These are phyloP conservation scores for Carex sylvatica DNA, from an alignment of 202 grass and related monocot genomes.

Conservation along the genomic window DNA sequence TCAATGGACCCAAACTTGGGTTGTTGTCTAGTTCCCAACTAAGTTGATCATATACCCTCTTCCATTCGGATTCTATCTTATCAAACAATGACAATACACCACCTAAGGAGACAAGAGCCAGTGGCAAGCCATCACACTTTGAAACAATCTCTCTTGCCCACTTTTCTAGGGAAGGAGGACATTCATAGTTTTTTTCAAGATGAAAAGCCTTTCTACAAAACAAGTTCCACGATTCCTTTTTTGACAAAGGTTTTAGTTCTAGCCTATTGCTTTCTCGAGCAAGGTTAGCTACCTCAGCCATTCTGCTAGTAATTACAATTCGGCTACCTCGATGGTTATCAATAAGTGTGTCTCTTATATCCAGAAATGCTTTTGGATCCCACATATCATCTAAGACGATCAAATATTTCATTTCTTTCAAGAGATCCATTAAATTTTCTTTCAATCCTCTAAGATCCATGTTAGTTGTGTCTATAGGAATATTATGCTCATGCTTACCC, in stretches of 20 bases:
- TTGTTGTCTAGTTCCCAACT: constrained; percentile 32
- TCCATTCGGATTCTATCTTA: constrained; percentile 31
- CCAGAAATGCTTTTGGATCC: constrained; percentile 13
- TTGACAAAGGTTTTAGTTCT: constrained; percentile 13
- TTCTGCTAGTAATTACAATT: constrained; percentile 32
- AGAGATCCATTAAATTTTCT: not conserved
- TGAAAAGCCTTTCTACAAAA: constrained; percentile 50
- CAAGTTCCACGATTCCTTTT: constrained; percentile 42
- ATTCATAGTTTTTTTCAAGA: constrained; percentile 25
- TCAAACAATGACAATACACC: constrained; percentile 16
- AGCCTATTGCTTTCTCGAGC: not conserved
- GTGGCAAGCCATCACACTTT: constrained; percentile 46
- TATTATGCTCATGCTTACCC: not conserved
- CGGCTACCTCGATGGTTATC: constrained; percentile 9
- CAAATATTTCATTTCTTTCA: constrained; percentile 28
- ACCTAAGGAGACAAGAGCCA: constrained; percentile 41
- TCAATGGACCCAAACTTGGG: constrained; percentile 15
- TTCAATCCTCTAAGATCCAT: constrained; percentile 12
- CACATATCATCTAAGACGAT: constrained; percentile 43
- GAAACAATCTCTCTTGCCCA: constrained; percentile 42
- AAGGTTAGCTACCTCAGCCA: not conserved
- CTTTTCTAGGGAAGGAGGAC: constrained; percentile 24
- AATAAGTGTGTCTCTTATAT: constrained; percentile 18
- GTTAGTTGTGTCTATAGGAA: not conserved
- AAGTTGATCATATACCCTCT: constrained; percentile 33